A percentile compares a stretch with the other conserved stretches of the same genome.
Conservation (phyloP, 371 early-diverging fungal genomes). For the Apophysomyces elegans region DNA sequence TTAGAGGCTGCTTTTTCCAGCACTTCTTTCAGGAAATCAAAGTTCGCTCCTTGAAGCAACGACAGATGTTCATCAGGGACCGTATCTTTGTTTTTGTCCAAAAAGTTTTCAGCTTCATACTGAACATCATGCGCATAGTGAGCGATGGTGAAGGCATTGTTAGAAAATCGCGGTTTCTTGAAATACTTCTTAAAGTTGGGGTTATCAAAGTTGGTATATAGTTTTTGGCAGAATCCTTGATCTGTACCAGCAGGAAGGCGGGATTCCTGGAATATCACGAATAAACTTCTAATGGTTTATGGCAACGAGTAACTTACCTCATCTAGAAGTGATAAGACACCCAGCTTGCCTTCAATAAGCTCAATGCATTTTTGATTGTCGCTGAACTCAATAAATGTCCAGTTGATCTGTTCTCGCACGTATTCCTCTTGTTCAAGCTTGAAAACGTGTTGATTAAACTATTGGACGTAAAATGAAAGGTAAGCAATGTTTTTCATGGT, state of each 20-base stretch:
- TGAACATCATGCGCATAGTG: constrained; percentile 94
- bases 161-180: constrained; percentile 89
- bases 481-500: background rate
- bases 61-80: constrained; percentile 90
- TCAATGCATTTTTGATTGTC: constrained; percentile 98
- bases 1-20: constrained; percentile 49
- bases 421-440: constrained; percentile 94
- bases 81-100: constrained; percentile 99
- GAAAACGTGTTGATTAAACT: constrained; percentile 67
- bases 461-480: background rate
- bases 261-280: constrained; percentile 46
- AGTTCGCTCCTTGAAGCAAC: constrained; percentile 68
- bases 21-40: constrained; percentile 77
- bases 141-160: constrained; percentile 79
- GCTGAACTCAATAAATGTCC: constrained; percentile 90
- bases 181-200: constrained; percentile 77
- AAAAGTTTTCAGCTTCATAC: constrained; percentile 93
- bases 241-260: constrained; percentile 90
- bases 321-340: constrained; percentile 92
- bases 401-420: constrained; percentile 86
- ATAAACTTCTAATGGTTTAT: background rate
- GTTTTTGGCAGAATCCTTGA: constrained; percentile 72
- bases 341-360: constrained; percentile 92
- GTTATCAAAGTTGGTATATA: constrained; percentile 75
- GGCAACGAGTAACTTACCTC: constrained; percentile 57